Evolutionary conservation across 2,329 filamentous ascomycete genomes (phyloP).

Genomic region (Corinectria fuckeliana): DNA sequence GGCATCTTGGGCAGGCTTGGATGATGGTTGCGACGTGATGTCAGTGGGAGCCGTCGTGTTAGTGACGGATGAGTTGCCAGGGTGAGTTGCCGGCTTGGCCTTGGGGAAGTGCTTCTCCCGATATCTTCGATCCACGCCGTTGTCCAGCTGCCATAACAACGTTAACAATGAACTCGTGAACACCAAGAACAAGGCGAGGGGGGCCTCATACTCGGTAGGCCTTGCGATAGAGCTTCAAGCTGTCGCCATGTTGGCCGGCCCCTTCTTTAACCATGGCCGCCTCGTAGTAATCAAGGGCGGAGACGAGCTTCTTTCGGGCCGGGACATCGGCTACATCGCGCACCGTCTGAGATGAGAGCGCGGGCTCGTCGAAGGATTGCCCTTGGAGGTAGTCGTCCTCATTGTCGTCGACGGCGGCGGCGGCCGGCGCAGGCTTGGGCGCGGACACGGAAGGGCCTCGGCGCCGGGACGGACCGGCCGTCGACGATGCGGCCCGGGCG

Average conservation of each 20-base stretch:
- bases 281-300: slow-evolving; percentile 93
- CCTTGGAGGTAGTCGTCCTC: slow-evolving; percentile 46
- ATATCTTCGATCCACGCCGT: slow-evolving; percentile 83
- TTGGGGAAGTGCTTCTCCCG: slow-evolving; percentile 89
- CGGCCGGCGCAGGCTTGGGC: neutral
- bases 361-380: slow-evolving; percentile 43
- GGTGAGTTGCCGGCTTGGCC: slow-evolving; percentile 41
- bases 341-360: slow-evolving; percentile 1
- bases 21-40: neutral
- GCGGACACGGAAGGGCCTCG: neutral
- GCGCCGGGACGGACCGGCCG: slow-evolving; percentile 9
- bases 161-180: slow-evolving; percentile 21
- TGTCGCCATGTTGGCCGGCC: slow-evolving; percentile 83
- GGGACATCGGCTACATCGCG: slow-evolving; percentile 17
- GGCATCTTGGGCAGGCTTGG: slow-evolving; percentile 50
- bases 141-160: slow-evolving; percentile 69
- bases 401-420: slow-evolving; percentile 36
- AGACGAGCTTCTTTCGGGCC: slow-evolving; percentile 60
- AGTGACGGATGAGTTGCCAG: slow-evolving; percentile 31
- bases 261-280: slow-evolving; percentile 87
- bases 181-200: no score
- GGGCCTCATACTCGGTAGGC: slow-evolving; percentile 74
- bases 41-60: neutral
- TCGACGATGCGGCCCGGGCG: slow-evolving; percentile 31
- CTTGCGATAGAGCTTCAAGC: slow-evolving; percentile 84